Percentiles rank a stretch among this genome's conserved stretches.
phyloP scores from a whole-genome alignment of 768 basidiomycete genomes.

The Pisolithus tinctorius region DNA sequence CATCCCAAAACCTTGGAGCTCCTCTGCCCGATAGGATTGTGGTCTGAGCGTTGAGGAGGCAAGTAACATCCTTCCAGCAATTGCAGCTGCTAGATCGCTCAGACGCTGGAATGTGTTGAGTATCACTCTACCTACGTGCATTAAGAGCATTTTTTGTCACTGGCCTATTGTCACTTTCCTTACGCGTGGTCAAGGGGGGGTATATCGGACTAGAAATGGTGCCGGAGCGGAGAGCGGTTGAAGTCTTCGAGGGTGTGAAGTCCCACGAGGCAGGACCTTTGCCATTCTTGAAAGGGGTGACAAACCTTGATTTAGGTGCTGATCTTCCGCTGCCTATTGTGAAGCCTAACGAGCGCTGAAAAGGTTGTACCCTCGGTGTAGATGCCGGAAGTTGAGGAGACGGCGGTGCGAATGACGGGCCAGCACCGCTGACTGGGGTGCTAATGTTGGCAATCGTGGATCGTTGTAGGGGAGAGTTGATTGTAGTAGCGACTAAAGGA shows the following conservation, averaged over 20 bases:
- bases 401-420: constrained; percentile 10
- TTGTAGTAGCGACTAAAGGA: constrained; percentile 28
- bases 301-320: constrained; percentile 37
- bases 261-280: constrained; percentile 35
- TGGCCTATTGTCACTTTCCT: constrained; percentile 4
- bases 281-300: constrained; percentile 57
- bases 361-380: constrained; percentile 7
- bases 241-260: not conserved
- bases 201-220: constrained; percentile 13
- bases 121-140: not conserved
- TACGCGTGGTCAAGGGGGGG: constrained; percentile 14
- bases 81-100: constrained; percentile 20
- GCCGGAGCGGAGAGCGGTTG: not conserved
- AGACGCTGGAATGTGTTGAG: not conserved
- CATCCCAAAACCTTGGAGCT: constrained; percentile 49
- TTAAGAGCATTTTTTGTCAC: constrained; percentile 24
- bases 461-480: constrained; percentile 7
- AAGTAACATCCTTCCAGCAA: constrained; percentile 37
- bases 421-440: constrained; percentile 11
- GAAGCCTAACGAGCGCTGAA: constrained; percentile 19
- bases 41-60: constrained; percentile 46
- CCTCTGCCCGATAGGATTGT: constrained; percentile 35
- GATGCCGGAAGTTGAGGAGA: constrained; percentile 32
- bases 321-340: constrained; percentile 19
- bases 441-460: constrained; percentile 25